Base-by-base conservation (phyloP, 116 monocot species). In the Thalassia testudinum region DNA sequence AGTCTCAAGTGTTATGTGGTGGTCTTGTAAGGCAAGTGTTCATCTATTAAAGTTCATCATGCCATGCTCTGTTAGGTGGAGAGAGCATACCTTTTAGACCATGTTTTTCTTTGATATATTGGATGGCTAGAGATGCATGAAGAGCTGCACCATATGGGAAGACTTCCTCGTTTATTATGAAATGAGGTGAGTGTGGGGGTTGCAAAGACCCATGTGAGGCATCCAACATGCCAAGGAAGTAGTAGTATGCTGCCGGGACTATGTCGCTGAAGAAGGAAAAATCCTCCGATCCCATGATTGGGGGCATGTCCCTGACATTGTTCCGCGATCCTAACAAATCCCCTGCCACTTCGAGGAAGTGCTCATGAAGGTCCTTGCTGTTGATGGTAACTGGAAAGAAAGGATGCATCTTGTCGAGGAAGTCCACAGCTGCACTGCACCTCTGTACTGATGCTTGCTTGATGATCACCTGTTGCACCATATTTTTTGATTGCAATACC, bases 361-460 rank as follows among this genome's bases (percentile, higher is more conserved):
- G 69, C 42, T 64, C 42, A 13, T 95, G 74, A 14, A 95, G 84
- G 15, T 43, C 56, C 6, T 77, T 27, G 38, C 38, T 72, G 67
- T 95, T 95, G 23, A 81, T 52, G 17, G 88, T 95, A 62, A n/a
- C n/a, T n/a, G n/a, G n/a, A n/a, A n/a, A n/a, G n/a, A n/a, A n/a
- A n/a, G n/a, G n/a, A n/a, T n/a, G n/a, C n/a, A n/a, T n/a, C n/a
- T n/a, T n/a, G n/a, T n/a, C n/a, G n/a, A n/a, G n/a, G n/a, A n/a
- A n/a, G n/a, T n/a, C n/a, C n/a, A n/a, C n/a, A n/a, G n/a, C n/a
- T n/a, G n/a, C n/a, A n/a, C n/a, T n/a, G n/a, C 93, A 95, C 40
- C 84, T 68, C 34, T 88, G 81, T 19, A 95, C 88, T 10, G 78
- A 75, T 28, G 95, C 88, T 76, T 95, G 95, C 17, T 67, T 71